phyloP scores from a whole-genome alignment of 2,329 filamentous ascomycete species.

The Trichophyton mentagrophytes region DNA sequence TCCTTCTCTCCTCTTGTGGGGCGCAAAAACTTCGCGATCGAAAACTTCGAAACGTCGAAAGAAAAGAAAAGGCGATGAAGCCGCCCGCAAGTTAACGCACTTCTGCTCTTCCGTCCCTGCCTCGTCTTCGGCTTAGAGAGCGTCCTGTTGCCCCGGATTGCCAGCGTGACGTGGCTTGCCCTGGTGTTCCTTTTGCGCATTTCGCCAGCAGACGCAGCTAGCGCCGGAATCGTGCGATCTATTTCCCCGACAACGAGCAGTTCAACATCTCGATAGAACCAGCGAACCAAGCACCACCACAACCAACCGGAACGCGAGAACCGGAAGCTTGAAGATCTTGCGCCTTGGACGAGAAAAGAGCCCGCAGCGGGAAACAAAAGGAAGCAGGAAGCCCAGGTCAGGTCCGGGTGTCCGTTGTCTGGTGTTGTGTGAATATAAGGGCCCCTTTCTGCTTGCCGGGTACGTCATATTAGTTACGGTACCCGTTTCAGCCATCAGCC shows the following conservation, averaged over 20 bases:
- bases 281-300: neutral
- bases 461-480: neutral
- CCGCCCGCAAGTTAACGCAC: neutral
- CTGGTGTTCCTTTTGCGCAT: neutral
- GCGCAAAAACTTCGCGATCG: neutral
- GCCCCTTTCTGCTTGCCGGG: neutral
- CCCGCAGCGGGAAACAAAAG: neutral
- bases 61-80: neutral
- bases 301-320: neutral
- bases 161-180: neutral
- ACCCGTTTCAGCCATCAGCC: neutral
- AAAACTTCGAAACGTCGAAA: neutral
- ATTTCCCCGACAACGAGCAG: conserved; percentile 1
- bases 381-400: neutral
- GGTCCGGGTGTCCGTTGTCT: neutral
- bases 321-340: neutral
- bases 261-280: neutral
- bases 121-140: neutral
- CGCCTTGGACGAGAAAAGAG: neutral
- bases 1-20: neutral
- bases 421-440: neutral
- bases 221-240: conserved; percentile 3
- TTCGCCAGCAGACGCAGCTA: neutral
- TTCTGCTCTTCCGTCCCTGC: neutral
- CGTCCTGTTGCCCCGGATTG: neutral